Base-by-base conservation (phyloP, 352 stramenopile genomes). In the Pseudoperonospora humuli region DNA sequence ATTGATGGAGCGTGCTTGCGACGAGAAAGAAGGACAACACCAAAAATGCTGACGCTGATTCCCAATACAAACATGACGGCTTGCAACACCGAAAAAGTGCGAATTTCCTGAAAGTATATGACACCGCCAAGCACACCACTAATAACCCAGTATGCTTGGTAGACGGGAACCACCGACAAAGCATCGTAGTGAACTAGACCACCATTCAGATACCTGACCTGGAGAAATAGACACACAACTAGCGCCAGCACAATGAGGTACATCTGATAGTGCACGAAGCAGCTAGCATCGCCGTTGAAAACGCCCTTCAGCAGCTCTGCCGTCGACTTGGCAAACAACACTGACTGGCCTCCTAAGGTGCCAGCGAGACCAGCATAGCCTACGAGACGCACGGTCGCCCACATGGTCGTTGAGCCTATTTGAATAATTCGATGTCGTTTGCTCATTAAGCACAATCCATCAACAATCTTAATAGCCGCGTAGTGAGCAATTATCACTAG, bases 61-160 rank as follows among this genome's bases (percentile, higher is more conserved):
- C 83, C 83, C 1, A 93, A 21, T n/a, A 90, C 70, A 48, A 95
- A 95, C 70, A 90, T 86, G 29, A 65, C 59, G 7, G 73, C 73
- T 34, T 95, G 80, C 15, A 81, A 41, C 15, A 75, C 57, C 3
- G 76, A 82, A 42, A 95, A 87, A 3, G 67, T 65, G 21, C 74
- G 73, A 41, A 88, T 88, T 52, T 97, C 88, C 39, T 95, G 71
- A 55, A 96, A 97, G 62, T 96, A 97, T 20, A 96, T 80, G 20
- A 86, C 71, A 1, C 86, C 88, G 8, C 88, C 86, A 0, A 95
- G 62, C 21, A 96, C 80, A 7, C 81, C 79, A 14, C 67, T 92
- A 44, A 95, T 83, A 48, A 95, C 94, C 71, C 82, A 96, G 47
- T 95, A 96, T 5, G 70, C 74, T 51, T 94, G 82, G 46, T 91